Conservation (phyloP, 2,329 filamentous ascomycete genomes). For the Pochonia chlamydosporia region DNA sequence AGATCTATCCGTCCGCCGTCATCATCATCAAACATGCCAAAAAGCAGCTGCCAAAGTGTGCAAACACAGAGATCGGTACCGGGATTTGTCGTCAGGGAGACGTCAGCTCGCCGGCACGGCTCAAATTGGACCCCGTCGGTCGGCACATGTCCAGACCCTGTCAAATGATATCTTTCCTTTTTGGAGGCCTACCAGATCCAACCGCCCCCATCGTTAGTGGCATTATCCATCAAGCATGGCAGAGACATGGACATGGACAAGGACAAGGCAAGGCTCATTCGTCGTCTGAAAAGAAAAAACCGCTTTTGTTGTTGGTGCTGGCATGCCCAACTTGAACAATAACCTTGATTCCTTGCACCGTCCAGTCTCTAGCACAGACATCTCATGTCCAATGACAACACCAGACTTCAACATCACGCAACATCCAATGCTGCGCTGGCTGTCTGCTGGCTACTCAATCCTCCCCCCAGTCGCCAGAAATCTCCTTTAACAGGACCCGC, state of each 20-base stretch:
- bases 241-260: too few relatives aligned
- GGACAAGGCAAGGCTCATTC: not conserved
- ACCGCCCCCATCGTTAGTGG: not conserved
- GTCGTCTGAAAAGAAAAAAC: not conserved
- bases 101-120: conserved; percentile 5
- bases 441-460: not conserved
- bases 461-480: not conserved
- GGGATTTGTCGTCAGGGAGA: not conserved
- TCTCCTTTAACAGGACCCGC: not conserved
- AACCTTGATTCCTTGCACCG: too few relatives aligned
- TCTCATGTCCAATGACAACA: too few relatives aligned
- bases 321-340: too few relatives aligned
- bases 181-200: not conserved
- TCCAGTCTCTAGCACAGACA: too few relatives aligned
- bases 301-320: too few relatives aligned
- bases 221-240: not conserved
- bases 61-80: too few relatives aligned
- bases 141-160: conserved; percentile 1
- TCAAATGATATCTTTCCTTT: not conserved
- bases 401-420: too few relatives aligned
- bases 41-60: too few relatives aligned
- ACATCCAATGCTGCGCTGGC: too few relatives aligned
- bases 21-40: not conserved
- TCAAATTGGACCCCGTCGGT: conserved; percentile 2
- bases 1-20: too few relatives aligned